Evolutionary conservation across 129 eudicot genomes (phyloP), one percentile per base, ranked within the genome.

Genomic region (Pulicaria dysenterica): DNA sequence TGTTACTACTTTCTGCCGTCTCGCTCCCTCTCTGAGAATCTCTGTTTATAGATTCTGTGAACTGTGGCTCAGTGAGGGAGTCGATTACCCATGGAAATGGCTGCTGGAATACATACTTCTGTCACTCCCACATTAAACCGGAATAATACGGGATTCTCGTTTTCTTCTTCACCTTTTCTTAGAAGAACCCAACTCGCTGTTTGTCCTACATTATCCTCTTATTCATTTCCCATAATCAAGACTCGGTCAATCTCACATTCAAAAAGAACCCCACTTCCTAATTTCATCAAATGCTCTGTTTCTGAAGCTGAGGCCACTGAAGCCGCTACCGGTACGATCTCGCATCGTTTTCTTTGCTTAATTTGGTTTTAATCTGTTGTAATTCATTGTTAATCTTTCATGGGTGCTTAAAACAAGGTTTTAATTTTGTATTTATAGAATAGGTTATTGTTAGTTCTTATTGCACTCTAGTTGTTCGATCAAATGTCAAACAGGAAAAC

Each of bases 201-300:
- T 64, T 83, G 79, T 37, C 70, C 77, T 16, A 40, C 74, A 75
- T 75, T 85, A 64, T 80, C 81, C 75, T 79, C 84, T 45, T 77
- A 75, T 81, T 76, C 84, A 4, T 50, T 64, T 66, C 72, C 47
- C 65, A 7, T 71, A 53, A 24, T 48, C 66, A 47, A 69, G 70
- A 57, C 64, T 42, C 64, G 67, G 16, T 73, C 80, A 0, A 47
- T 37, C 59, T 58, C 67, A 6, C 55, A 34, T 73, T 76, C 73
- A 24, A 79, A 70, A 83, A 77, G 80, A 83, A 76, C 6, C 88
- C 82, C 83, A 69, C 15, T 75, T 83, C 64, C 60, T 34, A 74
- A 47, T 68, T 50, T 83, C 41, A 17, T 92, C 42, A 89, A 75
- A 74, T 92, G 98, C 87, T 89, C 95, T 7, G 91, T 87, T 73